Evolutionary conservation across 1,139 yeast species (phyloP).

Genomic region (Hemisphaericaspora xylanilytica): DNA sequence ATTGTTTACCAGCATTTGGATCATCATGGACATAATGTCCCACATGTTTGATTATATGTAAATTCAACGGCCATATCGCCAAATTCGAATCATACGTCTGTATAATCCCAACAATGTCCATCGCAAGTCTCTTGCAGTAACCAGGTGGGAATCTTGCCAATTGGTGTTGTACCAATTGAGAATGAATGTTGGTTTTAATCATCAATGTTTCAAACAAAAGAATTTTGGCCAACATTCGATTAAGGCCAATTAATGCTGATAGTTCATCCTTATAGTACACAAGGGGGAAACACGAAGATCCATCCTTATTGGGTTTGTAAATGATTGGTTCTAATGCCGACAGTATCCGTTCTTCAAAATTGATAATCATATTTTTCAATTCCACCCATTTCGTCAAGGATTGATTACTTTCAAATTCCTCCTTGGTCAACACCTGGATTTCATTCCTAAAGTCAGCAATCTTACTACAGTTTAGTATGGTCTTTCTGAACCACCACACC

Average conservation of each 20-base stretch:
- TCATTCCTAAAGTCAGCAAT: conserved; percentile 31
- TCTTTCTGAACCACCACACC: conserved; percentile 40
- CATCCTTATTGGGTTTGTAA: conserved; percentile 23
- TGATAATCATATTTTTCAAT: conserved; percentile 26
- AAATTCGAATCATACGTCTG: conserved; percentile 34
- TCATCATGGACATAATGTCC: conserved; percentile 30
- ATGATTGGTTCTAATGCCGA: conserved; percentile 30
- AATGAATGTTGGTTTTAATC: conserved; percentile 18
- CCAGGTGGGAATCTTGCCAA: conserved; percentile 24
- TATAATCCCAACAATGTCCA: conserved; percentile 38
- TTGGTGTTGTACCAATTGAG: conserved; percentile 20
- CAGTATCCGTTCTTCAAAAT: conserved; percentile 32
- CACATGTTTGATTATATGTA: conserved; percentile 33
- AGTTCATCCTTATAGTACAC: conserved; percentile 36
- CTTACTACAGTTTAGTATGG: conserved; percentile 27
- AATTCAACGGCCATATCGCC: conserved; percentile 35
- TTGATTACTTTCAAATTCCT: conserved; percentile 23
- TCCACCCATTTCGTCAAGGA: conserved; percentile 29
- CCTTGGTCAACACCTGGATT: conserved; percentile 25
- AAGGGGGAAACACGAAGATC: conserved; percentile 23
- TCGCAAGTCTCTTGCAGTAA: conserved; percentile 29
- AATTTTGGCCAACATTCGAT: conserved; percentile 31
- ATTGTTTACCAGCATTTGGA: conserved; percentile 24
- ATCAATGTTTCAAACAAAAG: conserved; percentile 31
- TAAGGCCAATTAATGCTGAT: conserved; percentile 33